These are phyloP conservation scores for Patellifolia procumbens DNA, from an alignment of 179 eudicot species.

Conservation along the genomic window DNA sequence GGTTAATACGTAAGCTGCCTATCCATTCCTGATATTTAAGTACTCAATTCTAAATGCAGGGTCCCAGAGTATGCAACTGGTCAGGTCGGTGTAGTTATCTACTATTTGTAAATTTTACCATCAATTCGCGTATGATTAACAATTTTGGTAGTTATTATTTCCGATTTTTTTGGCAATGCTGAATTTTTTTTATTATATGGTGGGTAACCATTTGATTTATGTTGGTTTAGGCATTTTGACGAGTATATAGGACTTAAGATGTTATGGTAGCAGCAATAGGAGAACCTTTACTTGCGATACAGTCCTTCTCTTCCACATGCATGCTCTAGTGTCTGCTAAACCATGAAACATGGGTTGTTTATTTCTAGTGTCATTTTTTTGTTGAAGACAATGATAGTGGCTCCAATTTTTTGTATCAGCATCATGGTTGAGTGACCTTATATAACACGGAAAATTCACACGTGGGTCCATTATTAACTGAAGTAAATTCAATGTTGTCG, in stretches of 20 bases:
- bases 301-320: background rate
- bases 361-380: background rate
- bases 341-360: background rate
- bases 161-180: background rate
- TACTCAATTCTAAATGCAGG: constrained; percentile 51
- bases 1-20: background rate
- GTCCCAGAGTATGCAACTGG: constrained; percentile 39
- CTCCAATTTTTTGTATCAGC: background rate
- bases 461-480: background rate
- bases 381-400: background rate
- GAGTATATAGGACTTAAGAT: background rate
- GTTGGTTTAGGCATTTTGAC: background rate
- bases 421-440: background rate
- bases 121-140: background rate
- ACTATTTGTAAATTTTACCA: background rate
- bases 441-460: background rate
- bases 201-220: background rate
- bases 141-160: background rate
- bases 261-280: background rate
- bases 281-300: too few species aligned
- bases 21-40: constrained; percentile 17
- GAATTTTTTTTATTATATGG: background rate
- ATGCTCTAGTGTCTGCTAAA: background rate
- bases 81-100: constrained; percentile 55
- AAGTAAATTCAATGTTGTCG: too few species aligned